These are phyloP conservation scores for Yamadazyma trypodendri DNA, from an alignment of 1,139 yeast species.

Conservation along the genomic window DNA sequence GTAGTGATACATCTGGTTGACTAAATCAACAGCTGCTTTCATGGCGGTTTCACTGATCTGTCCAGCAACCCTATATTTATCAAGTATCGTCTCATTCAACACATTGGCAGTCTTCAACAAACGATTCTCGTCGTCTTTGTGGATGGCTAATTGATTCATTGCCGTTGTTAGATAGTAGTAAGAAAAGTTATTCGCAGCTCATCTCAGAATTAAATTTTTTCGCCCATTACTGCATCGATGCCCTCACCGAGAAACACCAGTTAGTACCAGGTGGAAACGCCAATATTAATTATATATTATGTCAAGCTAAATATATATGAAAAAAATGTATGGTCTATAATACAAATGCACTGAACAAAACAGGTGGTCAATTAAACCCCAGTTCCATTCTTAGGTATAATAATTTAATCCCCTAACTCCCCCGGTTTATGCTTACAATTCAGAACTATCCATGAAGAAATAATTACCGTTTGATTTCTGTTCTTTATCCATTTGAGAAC, in stretches of 20 bases:
- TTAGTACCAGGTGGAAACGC: not conserved
- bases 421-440: constrained; percentile 19
- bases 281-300: not conserved
- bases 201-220: constrained; percentile 3
- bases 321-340: constrained; percentile 1
- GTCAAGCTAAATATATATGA: constrained; percentile 1
- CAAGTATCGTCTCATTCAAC: constrained; percentile 59
- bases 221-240: not conserved
- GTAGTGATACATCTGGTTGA: constrained; percentile 69
- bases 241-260: not conserved
- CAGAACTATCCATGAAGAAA: constrained; percentile 81
- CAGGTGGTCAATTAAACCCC: too few species aligned
- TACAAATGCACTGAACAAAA: constrained; percentile 2
- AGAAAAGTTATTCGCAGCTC: constrained; percentile 3
- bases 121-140: constrained; percentile 69
- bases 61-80: constrained; percentile 87
- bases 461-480: constrained; percentile 89
- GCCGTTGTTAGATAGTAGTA: not conserved
- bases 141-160: constrained; percentile 55
- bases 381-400: constrained; percentile 1
- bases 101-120: constrained; percentile 74
- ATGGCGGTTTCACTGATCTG: constrained; percentile 88
- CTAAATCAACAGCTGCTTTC: constrained; percentile 60
- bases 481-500: constrained; percentile 98
- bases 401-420: constrained; percentile 1